Evolutionary conservation across 345 rosid species (phyloP).

Genomic region (Clausena lansium): DNA sequence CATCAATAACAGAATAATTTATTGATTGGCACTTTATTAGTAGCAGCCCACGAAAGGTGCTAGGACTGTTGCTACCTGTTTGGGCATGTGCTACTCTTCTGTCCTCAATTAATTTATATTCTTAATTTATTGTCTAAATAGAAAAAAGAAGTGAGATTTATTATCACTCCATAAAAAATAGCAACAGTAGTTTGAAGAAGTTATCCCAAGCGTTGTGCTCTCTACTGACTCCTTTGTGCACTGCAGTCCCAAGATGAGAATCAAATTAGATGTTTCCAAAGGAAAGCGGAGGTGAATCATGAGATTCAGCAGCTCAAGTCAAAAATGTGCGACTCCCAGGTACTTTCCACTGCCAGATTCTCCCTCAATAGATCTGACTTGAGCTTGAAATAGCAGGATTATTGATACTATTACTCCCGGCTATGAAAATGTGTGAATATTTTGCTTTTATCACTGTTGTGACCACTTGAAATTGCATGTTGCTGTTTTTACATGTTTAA

Average conservation of each 20-base stretch:
- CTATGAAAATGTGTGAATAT: neutral
- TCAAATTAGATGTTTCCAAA: constrained; percentile 73
- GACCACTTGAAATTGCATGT: neutral
- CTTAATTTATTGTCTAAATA: neutral
- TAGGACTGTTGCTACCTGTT: neutral
- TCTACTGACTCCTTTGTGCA: neutral
- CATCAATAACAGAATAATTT: neutral
- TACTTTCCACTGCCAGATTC: constrained; percentile 26
- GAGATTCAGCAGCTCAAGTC: constrained; percentile 92
- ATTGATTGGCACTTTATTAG: neutral
- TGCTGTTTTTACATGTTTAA: neutral
- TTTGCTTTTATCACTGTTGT: neutral
- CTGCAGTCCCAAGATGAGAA: constrained; percentile 78
- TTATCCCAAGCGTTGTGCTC: constrained; percentile 2
- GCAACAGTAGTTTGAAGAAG: constrained; percentile 10
- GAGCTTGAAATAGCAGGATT: constrained; percentile 1
- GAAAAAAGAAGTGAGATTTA: neutral
- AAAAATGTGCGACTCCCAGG: constrained; percentile 99
- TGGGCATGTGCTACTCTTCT: neutral
- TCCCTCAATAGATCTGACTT: constrained; percentile 15
- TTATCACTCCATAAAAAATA: neutral
- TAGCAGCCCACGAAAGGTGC: neutral
- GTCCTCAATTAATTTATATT: neutral
- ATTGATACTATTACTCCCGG: neutral
- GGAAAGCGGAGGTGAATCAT: constrained; percentile 93